Base-by-base conservation (phyloP, 306 rosid species). In the Prunus salicina region DNA sequence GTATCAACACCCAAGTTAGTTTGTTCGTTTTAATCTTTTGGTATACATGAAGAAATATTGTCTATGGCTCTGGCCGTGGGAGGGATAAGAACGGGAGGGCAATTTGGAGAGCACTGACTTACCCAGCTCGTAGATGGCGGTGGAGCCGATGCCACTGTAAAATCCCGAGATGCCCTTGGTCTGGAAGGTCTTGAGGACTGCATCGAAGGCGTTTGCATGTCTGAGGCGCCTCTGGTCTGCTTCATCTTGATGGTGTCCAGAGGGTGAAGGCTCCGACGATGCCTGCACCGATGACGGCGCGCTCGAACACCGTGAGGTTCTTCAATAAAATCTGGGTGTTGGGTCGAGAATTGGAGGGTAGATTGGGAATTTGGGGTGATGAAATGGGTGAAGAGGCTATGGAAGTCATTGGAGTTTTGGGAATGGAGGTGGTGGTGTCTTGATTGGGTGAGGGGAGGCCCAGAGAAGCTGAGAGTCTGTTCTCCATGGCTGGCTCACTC, bases 261-360 rank as follows among this genome's bases (percentile, higher is more conserved):
- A 0, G 98, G 98, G 98, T 94, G 82, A 95, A 95, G n/a, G 98
- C 98, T 1, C 98, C 97, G 2, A 97, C 97, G 18, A 92, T 86
- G 51, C 96, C 94, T 0, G 95, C 98, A 27, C 98, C 98, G 66
- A 95, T 91, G 69, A 92, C 77, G 34, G 97, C 92, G 8, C 97
- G 93, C 27, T 95, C 98, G 74, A 89, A 13, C 70, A 91, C 85
- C n/a, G 98, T 68, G 55, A 94, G 91, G 67, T 74, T 76, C 69
- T 84, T 87, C 50, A 87, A 58, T 6, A 91, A 79, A 64, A 85
- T 30, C 47, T 85, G 87, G 72, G 78, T 45, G 55, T 85, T 67
- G 83, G 43, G 16, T 50, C 22, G 82, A 88, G 91, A 20, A 41
- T 81, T 13, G 65, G 76, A 79, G 22, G 45, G 77, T 8, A 28